Evolutionary conservation across 2,329 filamentous ascomycete species (phyloP), one percentile per base, ranked within the genome.

Genomic region (Trichothecium roseum): DNA sequence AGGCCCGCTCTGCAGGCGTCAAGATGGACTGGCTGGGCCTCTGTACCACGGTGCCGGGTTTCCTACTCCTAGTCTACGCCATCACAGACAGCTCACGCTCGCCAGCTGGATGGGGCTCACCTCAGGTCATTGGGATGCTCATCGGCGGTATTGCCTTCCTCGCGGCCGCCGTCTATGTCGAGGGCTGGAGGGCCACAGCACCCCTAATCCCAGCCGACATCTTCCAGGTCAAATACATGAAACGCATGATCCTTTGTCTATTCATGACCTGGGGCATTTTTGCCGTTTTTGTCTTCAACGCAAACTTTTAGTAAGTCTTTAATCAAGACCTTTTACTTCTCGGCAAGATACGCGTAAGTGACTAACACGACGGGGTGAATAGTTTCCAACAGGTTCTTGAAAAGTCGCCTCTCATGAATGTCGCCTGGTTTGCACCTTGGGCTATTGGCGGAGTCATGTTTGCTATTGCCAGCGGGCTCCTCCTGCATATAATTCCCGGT

Each of bases 41-140:
- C 6, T 46, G 56, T 4, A 61, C 73, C 15, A 74, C 72, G 10
- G 59, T 78, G 2, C 59, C 62, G 0, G 79, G 77, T 0, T 53
- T 82, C 5, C 63, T 81, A 15, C 59, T 84, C n/a, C 57, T 81
- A 44, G 74, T 83, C 4, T 84, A 78, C 42, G 74, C 79, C 3
- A 68, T 85, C 37, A 82, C 79, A 2, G 74, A 82, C 40, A 75
- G 72, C 31, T 68, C 74, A 1, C 72, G 80, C 49, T 74, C 75
- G 2, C 61, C 69, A 0, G 45, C 69, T 5, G 68, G 73, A 12
- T 84, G 80, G 81, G 62, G 56, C 18, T 77, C 75, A 2, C 75
- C 77, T 1, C 79, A 81, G 42, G 78, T 84, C 37, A 64, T 69
- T 17, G 57, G 72, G 7, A 68, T 72, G 0, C 68, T 84, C 18